Base-by-base conservation (phyloP, 805 yeast genomes). In the Naumovozyma baii region DNA sequence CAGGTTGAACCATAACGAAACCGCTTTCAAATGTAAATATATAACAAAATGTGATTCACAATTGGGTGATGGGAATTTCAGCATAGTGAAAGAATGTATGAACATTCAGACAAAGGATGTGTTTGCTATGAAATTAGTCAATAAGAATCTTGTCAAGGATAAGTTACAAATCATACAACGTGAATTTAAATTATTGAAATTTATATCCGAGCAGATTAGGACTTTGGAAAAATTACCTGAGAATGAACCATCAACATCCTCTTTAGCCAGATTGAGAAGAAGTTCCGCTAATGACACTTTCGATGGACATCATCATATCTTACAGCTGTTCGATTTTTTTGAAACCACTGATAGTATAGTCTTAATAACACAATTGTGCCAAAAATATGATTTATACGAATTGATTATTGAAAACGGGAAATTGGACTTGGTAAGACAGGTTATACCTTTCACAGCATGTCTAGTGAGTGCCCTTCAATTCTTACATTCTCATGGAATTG, bases 321-420 rank as follows among this genome's bases (percentile, higher is more conserved):
- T 81, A 39, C 78, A 78, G 31, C 59, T 81, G 38, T 68, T 76
- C 8, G 88, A 81, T 61, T 77, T 72, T 59, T 82, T 81, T 55
- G 87, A 82, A 54, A 82, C 90, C 0, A 63, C 66, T 4, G 72
- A 74, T 40, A 66, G 68, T 48, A 61, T 74, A 29, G 73, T 64
- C 37, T 52, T 82, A 35, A 73, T 81, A 32, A 80, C 87, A 1
- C 83, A 80, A 49, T 61, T 81, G 34, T 84, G 86, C 31, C 59
- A 59, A 12, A 82, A 83, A 13, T 82, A 83, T 18, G 90, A 81
- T 50, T 64, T 82, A 36, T 81, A 77, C 51, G 81, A 78, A 47
- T 63, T 74, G 26, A 73, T 82, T 31, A 66, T 70, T 38, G 55
- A 62, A 18, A 64, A 67, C 29, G 72, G 70, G 3, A 62, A 67